Conservation (phyloP, 83 land plant species). For the Picea mariana region DNA sequence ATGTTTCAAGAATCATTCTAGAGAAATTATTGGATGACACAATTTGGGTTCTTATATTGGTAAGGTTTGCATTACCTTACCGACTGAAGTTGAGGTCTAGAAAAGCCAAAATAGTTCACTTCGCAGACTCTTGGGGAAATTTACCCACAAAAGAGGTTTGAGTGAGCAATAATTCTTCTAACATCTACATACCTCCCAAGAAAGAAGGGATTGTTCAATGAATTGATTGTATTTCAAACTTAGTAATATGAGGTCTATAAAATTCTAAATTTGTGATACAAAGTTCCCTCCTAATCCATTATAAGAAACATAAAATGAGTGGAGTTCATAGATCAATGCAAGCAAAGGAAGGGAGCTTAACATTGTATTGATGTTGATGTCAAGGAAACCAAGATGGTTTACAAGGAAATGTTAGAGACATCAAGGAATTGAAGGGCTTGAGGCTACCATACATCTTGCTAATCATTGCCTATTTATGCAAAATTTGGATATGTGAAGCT, state of each 20-base stretch:
- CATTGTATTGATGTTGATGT: neutral
- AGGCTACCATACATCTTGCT: neutral
- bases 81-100: neutral
- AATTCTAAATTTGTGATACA: neutral
- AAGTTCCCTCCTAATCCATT: neutral
- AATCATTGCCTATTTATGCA: neutral
- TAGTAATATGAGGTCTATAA: neutral
- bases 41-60: neutral
- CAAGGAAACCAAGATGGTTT: neutral
- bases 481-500: neutral
- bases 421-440: conserved; percentile 1
- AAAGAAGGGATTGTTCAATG: neutral
- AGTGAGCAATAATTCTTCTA: neutral
- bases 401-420: neutral
- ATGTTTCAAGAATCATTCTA: neutral
- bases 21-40: neutral
- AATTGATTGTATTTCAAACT: neutral
- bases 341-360: neutral
- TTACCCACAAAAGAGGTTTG: neutral
- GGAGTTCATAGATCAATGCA: neutral
- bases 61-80: neutral
- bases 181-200: neutral
- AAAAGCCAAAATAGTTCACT: neutral
- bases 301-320: neutral
- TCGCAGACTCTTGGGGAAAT: neutral